Base-by-base conservation (phyloP, 2,329 filamentous ascomycete species). In the Sordariomycetes sp. region DNA sequence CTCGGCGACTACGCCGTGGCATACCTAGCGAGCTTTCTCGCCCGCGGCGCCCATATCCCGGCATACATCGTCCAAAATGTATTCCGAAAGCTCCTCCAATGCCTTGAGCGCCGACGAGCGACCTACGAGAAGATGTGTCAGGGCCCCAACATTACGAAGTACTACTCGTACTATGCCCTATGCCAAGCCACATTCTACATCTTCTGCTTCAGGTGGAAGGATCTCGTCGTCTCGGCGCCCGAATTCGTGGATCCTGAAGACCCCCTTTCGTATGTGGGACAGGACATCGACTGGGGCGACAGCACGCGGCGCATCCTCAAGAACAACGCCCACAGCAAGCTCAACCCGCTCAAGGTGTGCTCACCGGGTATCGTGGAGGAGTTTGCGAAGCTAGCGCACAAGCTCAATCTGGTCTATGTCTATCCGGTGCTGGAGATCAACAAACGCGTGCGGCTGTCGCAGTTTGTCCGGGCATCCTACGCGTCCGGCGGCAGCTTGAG, bases 181-280 rank as follows among this genome's bases (percentile, higher is more conserved):
- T 85, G 88, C n/a, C 92, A 97, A 71, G 91, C 91, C 1, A 78
- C 95, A 2, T 81, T 97, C 25, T 97, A 97, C 74, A 93, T 96
- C 60, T 97, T 96, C 68, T 99, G 94, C 76, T 99, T 99, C 77
- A 86, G 94, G 58, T 99, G 94, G 94, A 87, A 90, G 61, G 93
- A 97, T 67, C 78, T 99, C 53, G 87, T 90, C 59, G 76, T 82
- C 22, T 79, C 81, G 1, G 81, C 80, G 3, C 76, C 81, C 1
- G 79, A 85, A 60, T 76, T 73, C 61, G 80, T 82, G 59, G 88
- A 82, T 72, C 81, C 76, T 62, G 87, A 82, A 60, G 83, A 87
- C 60, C 74, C 77, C 12, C 74, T 78, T 1, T 81, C 80, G 1
- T 86, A 82, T 63, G 72, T 85, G 20, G 80, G 85, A 2, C 84